Base-by-base conservation (phyloP, 2,329 filamentous ascomycete species). In the Microcera coccophila region DNA sequence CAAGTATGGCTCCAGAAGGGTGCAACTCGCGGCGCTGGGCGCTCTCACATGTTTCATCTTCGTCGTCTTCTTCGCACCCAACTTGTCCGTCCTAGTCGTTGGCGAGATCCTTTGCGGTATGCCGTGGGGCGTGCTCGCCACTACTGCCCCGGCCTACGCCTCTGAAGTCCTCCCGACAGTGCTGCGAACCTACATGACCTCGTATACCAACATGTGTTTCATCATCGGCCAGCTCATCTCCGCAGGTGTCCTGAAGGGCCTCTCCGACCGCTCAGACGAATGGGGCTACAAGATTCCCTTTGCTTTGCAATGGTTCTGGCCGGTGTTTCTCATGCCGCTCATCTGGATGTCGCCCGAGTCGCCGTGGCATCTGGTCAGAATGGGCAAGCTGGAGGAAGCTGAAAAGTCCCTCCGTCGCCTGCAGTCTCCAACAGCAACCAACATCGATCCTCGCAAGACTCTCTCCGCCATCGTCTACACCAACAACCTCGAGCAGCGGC, bases 141-240 rank as follows among this genome's bases (percentile, higher is more conserved):
- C 68, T n/a, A 60, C 77, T 20, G 74, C 72, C 24, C 72, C 77
- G 39, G 78, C 81, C 2, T 85, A 85, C 49, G 81, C 80, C 7
- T 77, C 78, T 31, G 82, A 85, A 57, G 81, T 86, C 35, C 84
- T 81, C 54, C 83, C 83, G 0, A 75, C 85, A 5, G 46, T 57
- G 3, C 45, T 76, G 2, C 65, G 74, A n/a, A 63, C 68, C 4
- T 75, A 75, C 44, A 61, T 76, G 9, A 74, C 70, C 2, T 66
- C 65, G 1, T 73, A 72, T 39, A 66, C 70, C 41, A 75, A 75
- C 43, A 60, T 76, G 36, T 75, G 72, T 54, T 75, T 71, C 67
- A 67, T 71, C 10, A 66, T 74, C 3, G 73, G 73, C 3, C 71
- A 75, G 44, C 49, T 76, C 24, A 62, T 73, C 20, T 64, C 65